These are phyloP conservation scores for Fragaria vesca DNA, from an alignment of 306 rosid genomes.

Conservation along the genomic window DNA sequence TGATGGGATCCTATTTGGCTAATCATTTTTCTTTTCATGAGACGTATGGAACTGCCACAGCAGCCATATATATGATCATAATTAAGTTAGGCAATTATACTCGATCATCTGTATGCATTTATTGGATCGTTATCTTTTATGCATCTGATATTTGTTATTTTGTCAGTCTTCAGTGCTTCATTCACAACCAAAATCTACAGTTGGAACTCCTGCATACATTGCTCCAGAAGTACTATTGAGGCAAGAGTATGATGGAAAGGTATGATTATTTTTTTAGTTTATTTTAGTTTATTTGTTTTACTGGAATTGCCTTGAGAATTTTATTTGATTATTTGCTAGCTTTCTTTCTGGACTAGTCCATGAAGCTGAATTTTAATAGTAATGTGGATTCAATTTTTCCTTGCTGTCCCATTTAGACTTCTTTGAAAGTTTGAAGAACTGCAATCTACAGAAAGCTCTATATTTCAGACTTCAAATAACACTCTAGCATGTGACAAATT, in stretches of 20 bases:
- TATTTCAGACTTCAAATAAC: not conserved
- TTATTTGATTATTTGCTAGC: not conserved
- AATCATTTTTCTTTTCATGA: not conserved
- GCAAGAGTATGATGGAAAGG: slow-evolving; percentile 97
- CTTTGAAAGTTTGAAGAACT: not conserved
- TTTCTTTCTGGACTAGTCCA: not conserved
- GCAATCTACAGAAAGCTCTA: not conserved
- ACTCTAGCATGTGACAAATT: not conserved
- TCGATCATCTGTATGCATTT: not conserved
- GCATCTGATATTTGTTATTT: slow-evolving; percentile 29
- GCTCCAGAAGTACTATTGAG: slow-evolving; percentile 89
- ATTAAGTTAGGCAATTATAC: not conserved
- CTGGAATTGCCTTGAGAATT: not conserved
- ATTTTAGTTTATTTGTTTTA: slow-evolving; percentile 1
- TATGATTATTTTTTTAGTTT: slow-evolving; percentile 18
- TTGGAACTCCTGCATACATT: slow-evolving; percentile 97
- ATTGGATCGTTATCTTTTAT: not conserved
- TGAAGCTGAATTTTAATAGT: not conserved
- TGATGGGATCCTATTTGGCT: not conserved
- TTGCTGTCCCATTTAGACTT: not conserved
- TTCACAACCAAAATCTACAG: slow-evolving; percentile 96
- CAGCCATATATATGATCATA: not conserved
- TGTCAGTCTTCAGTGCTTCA: slow-evolving; percentile 87
- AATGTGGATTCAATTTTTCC: not conserved
- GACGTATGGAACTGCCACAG: slow-evolving; percentile 1